Base-by-base conservation (phyloP, 257 asterid species). In the Capsicum baccatum region DNA sequence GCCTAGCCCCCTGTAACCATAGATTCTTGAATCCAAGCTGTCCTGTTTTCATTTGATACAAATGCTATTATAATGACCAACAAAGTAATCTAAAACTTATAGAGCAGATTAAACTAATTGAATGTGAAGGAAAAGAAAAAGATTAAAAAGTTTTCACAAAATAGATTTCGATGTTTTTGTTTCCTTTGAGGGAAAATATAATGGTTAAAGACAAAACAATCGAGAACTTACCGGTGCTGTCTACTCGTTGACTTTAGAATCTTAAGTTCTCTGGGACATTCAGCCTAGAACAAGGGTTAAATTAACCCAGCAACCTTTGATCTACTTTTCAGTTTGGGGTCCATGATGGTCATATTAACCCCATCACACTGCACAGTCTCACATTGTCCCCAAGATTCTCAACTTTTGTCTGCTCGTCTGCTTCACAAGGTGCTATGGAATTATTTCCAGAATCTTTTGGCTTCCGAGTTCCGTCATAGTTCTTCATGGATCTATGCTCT, bases 221-320 rank as follows among this genome's bases (percentile, higher is more conserved):
- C 6, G 42, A 73, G 39, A 47, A 47, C 39, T 48, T 47, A 19
- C 80, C n/a, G 59, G 39, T 73, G 39, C 55, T 47, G 17, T 47
- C 39, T 73, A n/a, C 80, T 47, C n/a, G 39, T 58, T 71, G 80
- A 47, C 80, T 2, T 71, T 44, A 5, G 79, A 71, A 42, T 71
- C 15, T 70, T 2, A 71, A n/a, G 79, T 12, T 71, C 59, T 71
- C 39, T n/a, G 80, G 6, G 58, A n/a, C 58, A 71, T 71, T 71
- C 80, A 47, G 59, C 6, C 80, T 10, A 0, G 58, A 70, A 70
- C 79, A 42, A n/a, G 58, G 57, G 58, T 47, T 71, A 71, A n/a
- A 70, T 17, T n/a, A 44, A 71, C 80, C 68, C 3, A 71, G 80
- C n/a, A 71, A 71, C n/a, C 37, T 47, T 71, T 71, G 58, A 71